Conservation (phyloP, 805 yeast genomes). For the Kuraishia molischiana region DNA sequence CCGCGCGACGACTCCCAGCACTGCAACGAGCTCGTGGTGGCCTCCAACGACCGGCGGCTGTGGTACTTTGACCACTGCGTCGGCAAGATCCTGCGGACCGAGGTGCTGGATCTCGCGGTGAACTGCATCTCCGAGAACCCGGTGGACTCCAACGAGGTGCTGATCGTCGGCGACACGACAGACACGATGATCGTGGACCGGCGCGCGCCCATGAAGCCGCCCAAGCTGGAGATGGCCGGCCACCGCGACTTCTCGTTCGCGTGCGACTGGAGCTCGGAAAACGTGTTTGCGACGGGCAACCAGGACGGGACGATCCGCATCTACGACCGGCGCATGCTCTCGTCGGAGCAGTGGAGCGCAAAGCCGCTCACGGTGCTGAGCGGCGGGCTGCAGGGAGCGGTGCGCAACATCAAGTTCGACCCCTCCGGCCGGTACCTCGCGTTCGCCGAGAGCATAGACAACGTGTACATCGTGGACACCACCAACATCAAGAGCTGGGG, state of each 20-base stretch:
- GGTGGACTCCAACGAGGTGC: slow-evolving; percentile 22
- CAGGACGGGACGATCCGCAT: slow-evolving; percentile 50
- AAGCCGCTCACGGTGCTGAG: slow-evolving; percentile 7
- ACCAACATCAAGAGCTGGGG: background rate
- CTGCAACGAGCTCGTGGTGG: slow-evolving; percentile 27
- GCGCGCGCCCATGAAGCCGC: slow-evolving; percentile 14
- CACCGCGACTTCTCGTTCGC: slow-evolving; percentile 50
- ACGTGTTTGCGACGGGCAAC: slow-evolving; percentile 42
- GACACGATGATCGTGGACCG: slow-evolving; percentile 35
- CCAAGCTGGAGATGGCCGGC: slow-evolving; percentile 19
- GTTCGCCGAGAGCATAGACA: slow-evolving; percentile 53
- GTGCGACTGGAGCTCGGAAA: slow-evolving; percentile 46
- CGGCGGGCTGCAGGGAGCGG: slow-evolving; percentile 28
- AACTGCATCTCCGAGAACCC: slow-evolving; percentile 39
- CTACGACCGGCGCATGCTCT: slow-evolving; percentile 34
- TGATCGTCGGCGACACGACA: slow-evolving; percentile 42
- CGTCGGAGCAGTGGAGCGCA: slow-evolving; percentile 6
- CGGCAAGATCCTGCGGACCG: slow-evolving; percentile 8
- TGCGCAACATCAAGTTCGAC: slow-evolving; percentile 43
- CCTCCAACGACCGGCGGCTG: slow-evolving; percentile 40
- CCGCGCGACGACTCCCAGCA: slow-evolving; percentile 10
- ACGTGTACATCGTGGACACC: slow-evolving; percentile 36
- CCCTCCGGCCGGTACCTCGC: slow-evolving; percentile 32
- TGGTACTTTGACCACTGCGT: slow-evolving; percentile 28
- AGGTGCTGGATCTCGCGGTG: slow-evolving; percentile 33